phyloP scores from a whole-genome alignment of 768 basidiomycete species.

The Russula earlei region DNA sequence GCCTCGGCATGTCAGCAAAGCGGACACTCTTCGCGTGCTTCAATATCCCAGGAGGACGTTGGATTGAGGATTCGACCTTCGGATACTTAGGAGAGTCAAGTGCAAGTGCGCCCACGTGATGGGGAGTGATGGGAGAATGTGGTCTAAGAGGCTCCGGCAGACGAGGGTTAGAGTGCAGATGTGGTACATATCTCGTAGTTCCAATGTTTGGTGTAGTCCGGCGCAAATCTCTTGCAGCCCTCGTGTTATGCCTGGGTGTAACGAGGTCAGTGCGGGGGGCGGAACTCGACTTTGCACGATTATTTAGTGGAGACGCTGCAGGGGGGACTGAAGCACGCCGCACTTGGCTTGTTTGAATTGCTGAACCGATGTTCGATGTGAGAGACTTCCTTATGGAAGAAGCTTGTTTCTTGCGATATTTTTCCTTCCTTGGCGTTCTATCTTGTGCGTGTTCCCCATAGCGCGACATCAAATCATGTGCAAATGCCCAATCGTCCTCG shows the following conservation, averaged over 20 bases:
- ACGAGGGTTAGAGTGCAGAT: not conserved
- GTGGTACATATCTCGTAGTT: not conserved
- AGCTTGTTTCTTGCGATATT: not conserved
- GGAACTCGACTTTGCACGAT: slow-evolving; percentile 9
- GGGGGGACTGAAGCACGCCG: slow-evolving; percentile 10
- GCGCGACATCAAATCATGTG: slow-evolving; percentile 27
- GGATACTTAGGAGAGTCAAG: not conserved
- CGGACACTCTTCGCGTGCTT: slow-evolving; percentile 20
- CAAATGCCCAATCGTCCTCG: slow-evolving; percentile 32
- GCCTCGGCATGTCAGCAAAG: slow-evolving; percentile 14
- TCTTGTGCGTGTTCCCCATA: slow-evolving; percentile 5
- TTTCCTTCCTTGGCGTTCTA: not conserved
- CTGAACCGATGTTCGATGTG: not conserved
- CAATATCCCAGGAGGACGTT: slow-evolving; percentile 15
- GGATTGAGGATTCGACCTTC: not conserved
- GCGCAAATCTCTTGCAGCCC: not conserved
- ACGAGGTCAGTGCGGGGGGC: slow-evolving; percentile 6
- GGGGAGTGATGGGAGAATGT: not conserved
- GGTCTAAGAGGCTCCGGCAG: not conserved
- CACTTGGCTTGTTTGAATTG: not conserved
- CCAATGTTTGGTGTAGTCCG: not conserved
- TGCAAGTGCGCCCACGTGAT: not conserved
- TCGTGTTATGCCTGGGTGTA: not conserved
- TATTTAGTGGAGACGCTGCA: not conserved
- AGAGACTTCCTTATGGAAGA: slow-evolving; percentile 5